Evolutionary conservation across 495 filamentous ascomycete genomes (phyloP).

Genomic region (Podospora pseudocomata): DNA sequence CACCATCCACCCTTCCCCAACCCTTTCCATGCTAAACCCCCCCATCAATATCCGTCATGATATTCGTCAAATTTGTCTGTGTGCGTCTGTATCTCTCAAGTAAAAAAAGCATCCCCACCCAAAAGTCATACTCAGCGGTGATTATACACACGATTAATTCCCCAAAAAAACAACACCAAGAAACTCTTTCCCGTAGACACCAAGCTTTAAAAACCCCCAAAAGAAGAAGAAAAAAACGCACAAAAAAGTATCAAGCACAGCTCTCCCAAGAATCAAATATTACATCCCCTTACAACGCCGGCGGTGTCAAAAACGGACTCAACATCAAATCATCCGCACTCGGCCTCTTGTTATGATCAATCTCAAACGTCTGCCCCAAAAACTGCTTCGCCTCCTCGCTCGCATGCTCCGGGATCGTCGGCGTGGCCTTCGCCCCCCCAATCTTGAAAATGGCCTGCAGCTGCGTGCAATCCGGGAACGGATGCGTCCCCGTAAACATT

Average conservation of each 20-base stretch:
- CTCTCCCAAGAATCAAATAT: not conserved
- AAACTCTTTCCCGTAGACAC: no score
- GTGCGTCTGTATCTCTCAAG: not conserved
- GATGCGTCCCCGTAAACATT: constrained; percentile 97
- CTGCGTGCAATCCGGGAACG: constrained; percentile 95
- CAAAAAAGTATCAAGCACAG: not conserved
- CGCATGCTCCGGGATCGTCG: constrained; percentile 83
- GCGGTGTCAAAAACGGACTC: constrained; percentile 71
- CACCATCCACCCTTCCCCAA: not conserved
- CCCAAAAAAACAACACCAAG: not conserved
- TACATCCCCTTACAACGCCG: constrained; percentile 7
- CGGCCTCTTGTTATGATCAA: constrained; percentile 87
- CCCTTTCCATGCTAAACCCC: not conserved
- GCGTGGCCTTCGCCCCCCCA: constrained; percentile 78
- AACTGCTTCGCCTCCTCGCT: constrained; percentile 84
- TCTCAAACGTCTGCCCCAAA: constrained; percentile 84
- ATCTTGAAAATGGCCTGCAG: constrained; percentile 99
- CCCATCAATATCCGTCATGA: not conserved
- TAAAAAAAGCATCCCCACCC: not conserved
- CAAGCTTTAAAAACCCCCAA: not conserved
- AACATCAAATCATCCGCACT: constrained; percentile 85
- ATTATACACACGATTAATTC: not conserved
- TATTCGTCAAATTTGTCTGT: not conserved
- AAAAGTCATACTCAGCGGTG: not conserved
- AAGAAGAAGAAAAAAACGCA: not conserved